Conservation (phyloP, 1,284 basidiomycete species). For the Trichosporon inkin region DNA sequence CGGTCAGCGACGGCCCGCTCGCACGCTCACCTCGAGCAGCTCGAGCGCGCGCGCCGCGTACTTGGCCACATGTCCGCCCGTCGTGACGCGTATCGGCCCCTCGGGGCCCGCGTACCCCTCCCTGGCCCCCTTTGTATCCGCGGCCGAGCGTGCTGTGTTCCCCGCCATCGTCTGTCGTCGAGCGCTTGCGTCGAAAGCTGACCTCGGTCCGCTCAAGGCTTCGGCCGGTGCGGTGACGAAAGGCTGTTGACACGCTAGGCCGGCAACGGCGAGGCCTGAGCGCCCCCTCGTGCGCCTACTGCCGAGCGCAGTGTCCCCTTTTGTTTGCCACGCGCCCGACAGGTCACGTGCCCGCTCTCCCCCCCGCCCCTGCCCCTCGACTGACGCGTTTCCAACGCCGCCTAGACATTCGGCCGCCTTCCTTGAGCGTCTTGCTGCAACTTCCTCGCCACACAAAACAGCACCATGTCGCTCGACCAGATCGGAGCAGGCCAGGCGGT, state of each 20-base stretch:
- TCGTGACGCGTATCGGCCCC: conserved; percentile 59
- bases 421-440: conserved; percentile 13
- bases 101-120: not conserved
- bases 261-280: too few species aligned
- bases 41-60: conserved; percentile 62
- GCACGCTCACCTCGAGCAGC: conserved; percentile 60
- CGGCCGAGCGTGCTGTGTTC: not conserved
- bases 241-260: too few species aligned
- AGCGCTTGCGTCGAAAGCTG: too few species aligned
- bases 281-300: not conserved
- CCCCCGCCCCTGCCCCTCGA: too few species aligned
- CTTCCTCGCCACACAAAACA: conserved; percentile 5
- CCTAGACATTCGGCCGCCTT: conserved; percentile 17
- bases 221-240: too few species aligned
- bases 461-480: conserved; percentile 44
- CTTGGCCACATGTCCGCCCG: conserved; percentile 59
- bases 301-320: not conserved
- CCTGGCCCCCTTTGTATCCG: not conserved
- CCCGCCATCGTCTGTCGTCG: too few species aligned
- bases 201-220: too few species aligned
- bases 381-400: conserved; percentile 5
- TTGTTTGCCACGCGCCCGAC: not conserved
- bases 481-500: conserved; percentile 60
- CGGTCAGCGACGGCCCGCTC: too few species aligned
- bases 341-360: not conserved